Conservation (phyloP, 1,284 basidiomycete genomes). For the Pseudozyma tsukubaensis region DNA sequence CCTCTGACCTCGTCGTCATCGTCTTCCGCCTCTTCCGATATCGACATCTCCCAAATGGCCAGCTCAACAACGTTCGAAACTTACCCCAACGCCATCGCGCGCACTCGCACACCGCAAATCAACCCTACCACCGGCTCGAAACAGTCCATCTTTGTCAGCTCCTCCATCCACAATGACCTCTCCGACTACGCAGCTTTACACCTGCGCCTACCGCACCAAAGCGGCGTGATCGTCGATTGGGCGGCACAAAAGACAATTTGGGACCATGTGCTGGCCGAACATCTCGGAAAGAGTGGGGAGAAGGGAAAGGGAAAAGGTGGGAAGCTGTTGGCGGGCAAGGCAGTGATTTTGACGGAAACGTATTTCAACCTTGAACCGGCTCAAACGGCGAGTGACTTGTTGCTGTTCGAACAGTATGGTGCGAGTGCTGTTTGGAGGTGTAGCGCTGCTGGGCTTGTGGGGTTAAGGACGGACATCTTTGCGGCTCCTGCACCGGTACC, state of each 20-base stretch:
- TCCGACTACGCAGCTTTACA: conserved; percentile 58
- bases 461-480: conserved; percentile 16
- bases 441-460: conserved; percentile 27
- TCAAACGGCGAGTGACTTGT: conserved; percentile 89
- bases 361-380: conserved; percentile 92
- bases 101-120: conserved; percentile 40
- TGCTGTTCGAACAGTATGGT: conserved; percentile 95
- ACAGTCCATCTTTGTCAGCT: conserved; percentile 36
- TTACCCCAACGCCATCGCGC: conserved; percentile 52
- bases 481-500: conserved; percentile 10
- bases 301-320: conserved; percentile 1
- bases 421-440: conserved; percentile 81
- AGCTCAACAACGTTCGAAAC: no score
- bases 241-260: conserved; percentile 62
- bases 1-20: conserved; percentile 8
- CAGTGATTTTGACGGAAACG: conserved; percentile 83
- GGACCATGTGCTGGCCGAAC: conserved; percentile 55
- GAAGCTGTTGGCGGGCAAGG: conserved; percentile 31
- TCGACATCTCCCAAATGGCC: not conserved
- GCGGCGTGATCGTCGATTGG: conserved; percentile 65
- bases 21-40: not conserved
- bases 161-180: conserved; percentile 51
- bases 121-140: conserved; percentile 15
- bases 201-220: conserved; percentile 60
- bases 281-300: conserved; percentile 1